Evolutionary conservation across 257 asterid genomes (phyloP).

Genomic region (Apocynum venetum): DNA sequence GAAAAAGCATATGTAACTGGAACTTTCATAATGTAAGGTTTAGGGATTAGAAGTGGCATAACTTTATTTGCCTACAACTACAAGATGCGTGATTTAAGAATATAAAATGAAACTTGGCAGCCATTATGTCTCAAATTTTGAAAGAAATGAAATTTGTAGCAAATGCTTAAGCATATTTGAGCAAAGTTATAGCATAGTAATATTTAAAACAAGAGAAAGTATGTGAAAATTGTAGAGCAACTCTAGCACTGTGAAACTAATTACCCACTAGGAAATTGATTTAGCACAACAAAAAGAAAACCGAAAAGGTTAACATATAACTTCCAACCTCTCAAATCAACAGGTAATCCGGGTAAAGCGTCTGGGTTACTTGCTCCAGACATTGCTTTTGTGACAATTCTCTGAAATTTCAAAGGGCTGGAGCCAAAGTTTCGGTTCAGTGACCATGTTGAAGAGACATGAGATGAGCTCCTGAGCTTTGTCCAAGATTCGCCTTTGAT

Average conservation of each 20-base stretch:
- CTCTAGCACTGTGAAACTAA: background rate
- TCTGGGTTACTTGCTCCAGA: constrained; percentile 49
- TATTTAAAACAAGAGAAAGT: background rate
- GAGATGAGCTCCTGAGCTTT: constrained; percentile 45
- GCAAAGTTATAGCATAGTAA: background rate
- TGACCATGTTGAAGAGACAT: constrained; percentile 33
- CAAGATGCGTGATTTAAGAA: background rate
- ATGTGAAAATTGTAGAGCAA: background rate
- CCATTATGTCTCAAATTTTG: background rate
- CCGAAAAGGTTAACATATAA: background rate
- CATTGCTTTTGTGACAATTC: constrained; percentile 56
- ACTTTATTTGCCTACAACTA: background rate
- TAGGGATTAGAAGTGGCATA: background rate
- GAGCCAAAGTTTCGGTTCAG: constrained; percentile 28
- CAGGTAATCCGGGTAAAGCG: constrained; percentile 70
- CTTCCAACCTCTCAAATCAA: constrained; percentile 76
- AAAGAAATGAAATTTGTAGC: background rate
- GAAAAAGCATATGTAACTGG: background rate
- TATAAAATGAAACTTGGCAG: background rate
- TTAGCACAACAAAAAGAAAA: background rate
- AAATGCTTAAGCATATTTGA: background rate
- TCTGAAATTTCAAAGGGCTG: constrained; percentile 27
- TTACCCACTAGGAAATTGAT: background rate
- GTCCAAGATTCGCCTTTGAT: constrained; percentile 34
- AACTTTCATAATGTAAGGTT: background rate